Base-by-base conservation (phyloP, 2,329 filamentous ascomycete genomes). In the Epichloe scottii region DNA sequence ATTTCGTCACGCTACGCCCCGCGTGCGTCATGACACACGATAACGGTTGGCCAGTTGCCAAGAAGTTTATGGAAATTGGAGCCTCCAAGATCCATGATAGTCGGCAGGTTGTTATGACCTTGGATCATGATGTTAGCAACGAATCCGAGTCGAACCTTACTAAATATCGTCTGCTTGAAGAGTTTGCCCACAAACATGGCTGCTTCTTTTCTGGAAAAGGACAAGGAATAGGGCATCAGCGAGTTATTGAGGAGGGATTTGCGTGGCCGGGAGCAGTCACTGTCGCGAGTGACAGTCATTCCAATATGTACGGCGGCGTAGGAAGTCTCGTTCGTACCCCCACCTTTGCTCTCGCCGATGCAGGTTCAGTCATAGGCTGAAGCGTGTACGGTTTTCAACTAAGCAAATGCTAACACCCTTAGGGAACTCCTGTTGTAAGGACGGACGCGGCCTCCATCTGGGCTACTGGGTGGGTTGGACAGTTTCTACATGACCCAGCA, bases 51-150 rank as follows among this genome's bases (percentile, higher is more conserved):
- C 84, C 87, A 0, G 80, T 93, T 0, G 81, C 82, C 0, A 54
- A 58, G 23, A 94, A 91, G 65, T 90, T 89, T 68, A 84, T 87
- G 77, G 79, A 78, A 3, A 88, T 91, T 54, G 87, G 87, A 4
- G 87, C 86, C 1, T 79, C 82, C 34, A 79, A 82, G 62, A 75
- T 93, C 58, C 74, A 87, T 58, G 71, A 90, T 63, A 76, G 76
- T 2, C 69, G 74, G 19, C 89, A 95, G 69, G 72, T 93, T 30
- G 86, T 95, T 19, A 84, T 93, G 73, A 85, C 87, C 0, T 69
- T 95, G 2, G 89, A 95, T 61, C 90, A 95, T 62, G 88, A 95
- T 59, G 86, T 95, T 0, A 87, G 94, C 63, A 93, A 94, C 66
- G 87, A 83, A 67, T 80, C 72, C 51, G 82, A 87, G 55, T 71